A percentile compares a stretch with the other conserved stretches of the same genome.
phyloP scores from a whole-genome alignment of 768 basidiomycete genomes.

The Mycena indigotica region DNA sequence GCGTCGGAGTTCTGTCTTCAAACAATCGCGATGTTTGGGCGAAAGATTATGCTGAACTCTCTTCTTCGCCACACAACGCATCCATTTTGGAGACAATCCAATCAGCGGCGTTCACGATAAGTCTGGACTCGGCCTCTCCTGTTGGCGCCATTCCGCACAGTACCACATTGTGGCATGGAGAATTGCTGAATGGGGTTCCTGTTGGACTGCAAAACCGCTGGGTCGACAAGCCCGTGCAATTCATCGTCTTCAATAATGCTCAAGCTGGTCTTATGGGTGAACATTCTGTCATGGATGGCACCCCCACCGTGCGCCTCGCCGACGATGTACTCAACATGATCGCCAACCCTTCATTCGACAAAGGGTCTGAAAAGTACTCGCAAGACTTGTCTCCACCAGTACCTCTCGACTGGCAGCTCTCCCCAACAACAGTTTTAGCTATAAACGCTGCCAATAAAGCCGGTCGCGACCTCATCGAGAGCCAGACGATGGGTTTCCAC shows the following conservation, averaged over 20 bases:
- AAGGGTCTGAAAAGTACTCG: slow-evolving; percentile 40
- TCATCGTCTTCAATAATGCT: slow-evolving; percentile 82
- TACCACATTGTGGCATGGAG: slow-evolving; percentile 82
- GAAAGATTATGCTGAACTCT: slow-evolving; percentile 71
- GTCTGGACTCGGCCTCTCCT: slow-evolving; percentile 68
- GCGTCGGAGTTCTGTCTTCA: slow-evolving; percentile 76
- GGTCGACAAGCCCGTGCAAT: slow-evolving; percentile 90
- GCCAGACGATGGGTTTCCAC: slow-evolving; percentile 64
- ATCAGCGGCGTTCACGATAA: slow-evolving; percentile 83
- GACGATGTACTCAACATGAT: slow-evolving; percentile 68
- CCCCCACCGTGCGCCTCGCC: slow-evolving; percentile 73
- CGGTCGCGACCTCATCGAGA: slow-evolving; percentile 57
- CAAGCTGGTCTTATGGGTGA: slow-evolving; percentile 90
- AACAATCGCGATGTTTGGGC: slow-evolving; percentile 89
- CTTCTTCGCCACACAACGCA: slow-evolving; percentile 61
- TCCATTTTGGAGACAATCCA: slow-evolving; percentile 72
- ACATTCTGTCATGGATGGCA: slow-evolving; percentile 90
- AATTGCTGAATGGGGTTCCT: slow-evolving; percentile 47
- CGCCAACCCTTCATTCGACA: slow-evolving; percentile 63
- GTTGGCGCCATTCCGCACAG: slow-evolving; percentile 58
- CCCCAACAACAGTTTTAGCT: slow-evolving; percentile 47
- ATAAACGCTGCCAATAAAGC: slow-evolving; percentile 59
- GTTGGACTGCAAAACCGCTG: slow-evolving; percentile 74
- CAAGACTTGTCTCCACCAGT: slow-evolving; percentile 35
- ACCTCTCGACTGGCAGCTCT: slow-evolving; percentile 67